A percentile compares a stretch with the other conserved stretches of the same genome.
Evolutionary conservation across 108 stramenopile species (phyloP).

Genomic region (Cyclotella atomus): DNA sequence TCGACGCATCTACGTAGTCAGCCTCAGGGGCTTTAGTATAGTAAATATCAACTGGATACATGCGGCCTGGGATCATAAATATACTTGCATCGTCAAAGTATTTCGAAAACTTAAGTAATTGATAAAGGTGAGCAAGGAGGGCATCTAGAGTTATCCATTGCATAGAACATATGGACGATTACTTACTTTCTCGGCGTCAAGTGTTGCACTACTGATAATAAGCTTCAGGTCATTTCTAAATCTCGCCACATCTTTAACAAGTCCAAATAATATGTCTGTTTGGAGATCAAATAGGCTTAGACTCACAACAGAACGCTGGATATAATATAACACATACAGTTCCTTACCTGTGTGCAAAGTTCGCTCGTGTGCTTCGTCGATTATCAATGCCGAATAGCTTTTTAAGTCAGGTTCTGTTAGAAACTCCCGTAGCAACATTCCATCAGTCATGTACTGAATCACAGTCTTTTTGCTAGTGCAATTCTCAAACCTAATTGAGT

Average conservation of each 20-base stretch:
- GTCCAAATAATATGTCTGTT: conserved; percentile 96
- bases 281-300: too few species aligned
- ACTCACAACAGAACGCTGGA: too few species aligned
- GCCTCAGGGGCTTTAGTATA: conserved; percentile 99
- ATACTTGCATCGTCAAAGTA: conserved; percentile 98
- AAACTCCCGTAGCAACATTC: conserved; percentile 96
- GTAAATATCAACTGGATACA: conserved; percentile 91
- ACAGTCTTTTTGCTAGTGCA: conserved; percentile 93
- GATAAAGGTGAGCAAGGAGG: neutral
- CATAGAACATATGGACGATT: neutral
- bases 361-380: conserved; percentile 99
- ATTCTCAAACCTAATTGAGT: conserved; percentile 98
- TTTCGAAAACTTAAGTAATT: conserved; percentile 80
- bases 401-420: conserved; percentile 95
- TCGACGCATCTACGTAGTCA: conserved; percentile 99
- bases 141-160: neutral
- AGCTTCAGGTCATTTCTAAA: conserved; percentile 94
- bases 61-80: conserved; percentile 96
- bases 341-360: conserved; percentile 98
- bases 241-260: conserved; percentile 96
- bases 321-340: too few species aligned
- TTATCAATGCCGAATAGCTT: conserved; percentile 96
- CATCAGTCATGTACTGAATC: conserved; percentile 97
- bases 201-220: conserved; percentile 96
- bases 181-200: conserved; percentile 89